These are phyloP conservation scores for Ogataea methanolica DNA, from an alignment of 805 yeast species.

Conservation along the genomic window DNA sequence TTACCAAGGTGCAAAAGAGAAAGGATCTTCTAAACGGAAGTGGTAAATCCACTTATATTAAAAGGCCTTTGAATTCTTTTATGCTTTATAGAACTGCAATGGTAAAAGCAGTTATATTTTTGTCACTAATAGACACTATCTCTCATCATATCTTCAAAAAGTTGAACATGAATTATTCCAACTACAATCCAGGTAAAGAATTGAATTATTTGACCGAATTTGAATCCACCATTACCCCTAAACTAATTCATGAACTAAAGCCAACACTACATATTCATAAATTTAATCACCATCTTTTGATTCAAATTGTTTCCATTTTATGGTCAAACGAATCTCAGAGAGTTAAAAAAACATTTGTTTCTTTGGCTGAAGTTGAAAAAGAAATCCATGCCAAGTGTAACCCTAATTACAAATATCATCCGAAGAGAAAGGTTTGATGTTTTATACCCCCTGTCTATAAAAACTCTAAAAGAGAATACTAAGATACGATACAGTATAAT, in stretches of 20 bases:
- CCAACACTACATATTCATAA: conserved; percentile 19
- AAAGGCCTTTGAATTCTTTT: conserved; percentile 44
- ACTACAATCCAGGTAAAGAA: conserved; percentile 16
- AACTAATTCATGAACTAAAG: conserved; percentile 7
- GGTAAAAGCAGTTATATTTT: conserved; percentile 35
- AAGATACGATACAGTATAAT: too few relatives aligned
- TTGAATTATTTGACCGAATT: conserved; percentile 9
- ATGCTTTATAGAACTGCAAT: conserved; percentile 42
- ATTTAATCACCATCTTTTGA: conserved; percentile 37
- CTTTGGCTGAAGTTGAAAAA: conserved; percentile 37
- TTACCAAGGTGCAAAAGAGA: background rate
- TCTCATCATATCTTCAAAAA: conserved; percentile 15
- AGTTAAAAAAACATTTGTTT: conserved; percentile 34
- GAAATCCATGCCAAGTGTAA: conserved; percentile 35
- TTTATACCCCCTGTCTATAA: background rate
- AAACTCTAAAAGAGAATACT: too few relatives aligned
- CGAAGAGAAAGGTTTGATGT: conserved; percentile 27
- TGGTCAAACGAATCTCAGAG: conserved; percentile 39
- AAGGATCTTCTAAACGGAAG: conserved; percentile 1
- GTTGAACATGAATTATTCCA: conserved; percentile 12
- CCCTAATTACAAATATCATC: conserved; percentile 42
- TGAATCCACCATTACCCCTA: conserved; percentile 5
- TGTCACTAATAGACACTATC: conserved; percentile 22
- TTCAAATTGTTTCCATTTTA: conserved; percentile 39
- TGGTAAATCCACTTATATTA: conserved; percentile 24